These are phyloP conservation scores for Grosmannia huntii DNA, from an alignment of 2,329 filamentous ascomycete species.

Conservation along the genomic window DNA sequence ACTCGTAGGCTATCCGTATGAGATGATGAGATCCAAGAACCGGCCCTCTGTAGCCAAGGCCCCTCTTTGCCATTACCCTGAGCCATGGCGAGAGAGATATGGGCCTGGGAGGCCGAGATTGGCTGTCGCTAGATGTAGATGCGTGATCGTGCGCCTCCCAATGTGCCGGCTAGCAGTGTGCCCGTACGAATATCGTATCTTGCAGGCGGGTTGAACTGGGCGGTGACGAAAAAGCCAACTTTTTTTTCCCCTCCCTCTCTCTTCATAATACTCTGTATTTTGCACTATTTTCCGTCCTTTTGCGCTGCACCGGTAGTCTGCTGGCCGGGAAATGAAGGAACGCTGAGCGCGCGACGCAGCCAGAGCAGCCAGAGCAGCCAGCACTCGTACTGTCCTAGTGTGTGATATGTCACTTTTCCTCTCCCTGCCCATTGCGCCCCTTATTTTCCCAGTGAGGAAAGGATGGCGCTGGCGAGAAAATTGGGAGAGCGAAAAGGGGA, in stretches of 20 bases:
- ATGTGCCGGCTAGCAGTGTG: neutral
- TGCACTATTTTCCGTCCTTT: neutral
- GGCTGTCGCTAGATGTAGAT: neutral
- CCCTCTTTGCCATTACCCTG: neutral
- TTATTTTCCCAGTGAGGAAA: constrained; percentile 2
- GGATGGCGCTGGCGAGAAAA: neutral
- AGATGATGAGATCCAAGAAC: neutral
- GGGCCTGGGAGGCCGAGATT: neutral
- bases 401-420: neutral
- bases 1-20: neutral
- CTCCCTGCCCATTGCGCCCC: neutral
- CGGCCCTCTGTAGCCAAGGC: neutral
- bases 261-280: neutral
- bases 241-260: too few species aligned
- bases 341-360: neutral
- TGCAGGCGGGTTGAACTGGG: neutral
- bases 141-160: neutral
- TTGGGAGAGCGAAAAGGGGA: neutral
- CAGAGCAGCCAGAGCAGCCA: neutral
- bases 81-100: neutral
- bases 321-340: neutral
- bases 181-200: too few species aligned
- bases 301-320: neutral
- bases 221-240: neutral
- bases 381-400: neutral